phyloP scores from a whole-genome alignment of 495 filamentous ascomycete genomes.

The Coniosporium apollinis region DNA sequence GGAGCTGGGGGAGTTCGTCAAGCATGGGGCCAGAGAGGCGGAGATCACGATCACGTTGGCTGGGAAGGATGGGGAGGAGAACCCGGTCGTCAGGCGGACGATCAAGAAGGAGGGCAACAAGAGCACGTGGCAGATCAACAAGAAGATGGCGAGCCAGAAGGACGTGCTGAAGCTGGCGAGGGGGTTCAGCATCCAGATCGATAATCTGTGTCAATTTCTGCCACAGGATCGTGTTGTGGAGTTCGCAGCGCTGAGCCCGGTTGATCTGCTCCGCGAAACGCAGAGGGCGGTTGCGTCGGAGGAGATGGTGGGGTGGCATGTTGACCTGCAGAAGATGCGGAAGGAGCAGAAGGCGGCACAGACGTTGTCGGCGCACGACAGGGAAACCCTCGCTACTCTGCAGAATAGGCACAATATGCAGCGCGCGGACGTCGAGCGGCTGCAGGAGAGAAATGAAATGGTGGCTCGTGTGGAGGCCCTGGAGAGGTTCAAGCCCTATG shows the following conservation, averaged over 20 bases:
- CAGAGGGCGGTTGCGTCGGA: conserved; percentile 70
- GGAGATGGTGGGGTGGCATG: conserved; percentile 66
- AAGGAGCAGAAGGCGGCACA: conserved; percentile 50
- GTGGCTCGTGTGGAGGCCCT: conserved; percentile 48
- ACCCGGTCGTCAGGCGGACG: conserved; percentile 54
- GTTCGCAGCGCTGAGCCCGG: conserved; percentile 68
- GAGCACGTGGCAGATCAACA: conserved; percentile 54
- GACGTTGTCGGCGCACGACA: conserved; percentile 36
- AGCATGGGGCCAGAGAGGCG: conserved; percentile 65
- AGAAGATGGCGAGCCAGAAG: conserved; percentile 35
- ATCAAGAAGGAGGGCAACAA: conserved; percentile 74
- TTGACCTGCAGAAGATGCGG: conserved; percentile 50
- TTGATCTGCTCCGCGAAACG: conserved; percentile 76
- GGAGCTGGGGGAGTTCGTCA: conserved; percentile 77
- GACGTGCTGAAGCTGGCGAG: conserved; percentile 46
- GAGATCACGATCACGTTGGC: conserved; percentile 78
- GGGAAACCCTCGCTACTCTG: conserved; percentile 44
- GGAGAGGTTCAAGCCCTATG: conserved; percentile 45
- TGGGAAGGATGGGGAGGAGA: conserved; percentile 34
- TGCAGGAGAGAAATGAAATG: conserved; percentile 56
- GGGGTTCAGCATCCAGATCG: conserved; percentile 73
- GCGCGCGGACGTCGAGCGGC: conserved; percentile 66
- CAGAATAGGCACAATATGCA: conserved; percentile 61
- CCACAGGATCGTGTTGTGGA: conserved; percentile 94
- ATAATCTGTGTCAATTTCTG: conserved; percentile 95